Percentiles rank a stretch among this genome's conserved stretches.
These are phyloP conservation scores for Suillus tomentosus DNA, from an alignment of 768 basidiomycete species.

Conservation along the genomic window DNA sequence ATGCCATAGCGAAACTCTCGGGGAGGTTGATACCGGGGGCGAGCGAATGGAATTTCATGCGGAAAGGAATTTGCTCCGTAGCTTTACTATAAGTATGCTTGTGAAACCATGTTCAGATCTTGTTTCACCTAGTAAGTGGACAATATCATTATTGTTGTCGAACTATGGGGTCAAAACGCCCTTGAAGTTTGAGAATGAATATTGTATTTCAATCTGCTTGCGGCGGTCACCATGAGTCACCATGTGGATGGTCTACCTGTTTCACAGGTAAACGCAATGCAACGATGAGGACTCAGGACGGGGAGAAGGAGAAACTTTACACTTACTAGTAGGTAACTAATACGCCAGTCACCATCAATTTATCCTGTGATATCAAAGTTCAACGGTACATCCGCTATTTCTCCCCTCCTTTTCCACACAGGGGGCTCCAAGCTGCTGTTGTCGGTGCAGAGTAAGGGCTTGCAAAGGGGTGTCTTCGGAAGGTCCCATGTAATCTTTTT, in stretches of 20 bases:
- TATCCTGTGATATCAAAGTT: neutral
- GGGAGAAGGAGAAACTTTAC: neutral
- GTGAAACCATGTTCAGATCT: neutral
- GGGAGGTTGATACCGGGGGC: slow-evolving; percentile 35
- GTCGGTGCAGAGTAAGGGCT: slow-evolving; percentile 71
- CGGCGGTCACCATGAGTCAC: neutral
- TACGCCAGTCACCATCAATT: neutral
- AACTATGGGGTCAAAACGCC: neutral
- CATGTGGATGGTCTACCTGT: neutral
- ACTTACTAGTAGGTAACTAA: neutral
- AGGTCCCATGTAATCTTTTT: neutral
- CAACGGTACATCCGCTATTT: neutral
- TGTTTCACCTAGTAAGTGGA: neutral
- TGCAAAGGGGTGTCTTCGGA: neutral
- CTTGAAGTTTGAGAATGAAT: neutral
- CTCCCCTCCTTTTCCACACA: slow-evolving; percentile 30
- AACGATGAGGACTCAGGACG: neutral
- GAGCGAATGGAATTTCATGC: slow-evolving; percentile 52
- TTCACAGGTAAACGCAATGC: neutral
- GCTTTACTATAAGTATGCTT: neutral
- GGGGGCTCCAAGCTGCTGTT: slow-evolving; percentile 80
- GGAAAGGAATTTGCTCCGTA: neutral
- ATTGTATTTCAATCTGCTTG: neutral
- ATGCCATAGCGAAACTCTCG: slow-evolving; percentile 21
- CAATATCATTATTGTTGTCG: neutral